These are phyloP conservation scores for Leccinum incarnatum DNA, from an alignment of 768 basidiomycete species.

Conservation along the genomic window DNA sequence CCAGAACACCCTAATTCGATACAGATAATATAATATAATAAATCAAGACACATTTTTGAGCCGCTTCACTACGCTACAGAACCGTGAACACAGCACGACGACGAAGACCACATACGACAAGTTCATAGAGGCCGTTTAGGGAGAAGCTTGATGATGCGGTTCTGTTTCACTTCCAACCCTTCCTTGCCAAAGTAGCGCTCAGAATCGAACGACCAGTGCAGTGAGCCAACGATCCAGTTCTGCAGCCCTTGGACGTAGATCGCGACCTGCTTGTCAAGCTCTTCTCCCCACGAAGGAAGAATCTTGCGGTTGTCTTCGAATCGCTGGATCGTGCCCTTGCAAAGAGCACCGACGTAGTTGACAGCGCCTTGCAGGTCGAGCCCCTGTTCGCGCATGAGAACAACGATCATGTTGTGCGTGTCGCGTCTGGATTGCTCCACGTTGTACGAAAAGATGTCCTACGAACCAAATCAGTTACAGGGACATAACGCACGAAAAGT, in stretches of 20 bases:
- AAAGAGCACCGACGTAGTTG: constrained; percentile 62
- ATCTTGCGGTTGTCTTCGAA: constrained; percentile 46
- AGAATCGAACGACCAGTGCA: constrained; percentile 73
- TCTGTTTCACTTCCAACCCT: constrained; percentile 53
- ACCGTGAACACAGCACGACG: background rate
- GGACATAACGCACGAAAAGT: background rate
- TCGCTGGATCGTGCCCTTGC: constrained; percentile 50
- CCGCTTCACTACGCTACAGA: background rate
- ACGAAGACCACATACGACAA: background rate
- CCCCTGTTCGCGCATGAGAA: constrained; percentile 61
- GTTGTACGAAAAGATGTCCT: constrained; percentile 79
- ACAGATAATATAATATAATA: constrained; percentile 5
- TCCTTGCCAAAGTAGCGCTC: constrained; percentile 65
- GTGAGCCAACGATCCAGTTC: constrained; percentile 69
- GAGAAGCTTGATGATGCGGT: constrained; percentile 50
- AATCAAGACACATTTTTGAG: background rate
- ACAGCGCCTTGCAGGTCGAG: constrained; percentile 60
- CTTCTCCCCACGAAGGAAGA: constrained; percentile 62
- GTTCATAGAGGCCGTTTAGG: constrained; percentile 33
- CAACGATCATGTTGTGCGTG: constrained; percentile 71
- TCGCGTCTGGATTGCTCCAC: constrained; percentile 69
- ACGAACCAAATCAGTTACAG: background rate
- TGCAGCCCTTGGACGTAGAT: constrained; percentile 62
- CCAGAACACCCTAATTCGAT: constrained; percentile 6
- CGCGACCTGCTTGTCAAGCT: constrained; percentile 55